A percentile compares a stretch with the other conserved stretches of the same genome.
phyloP scores from a whole-genome alignment of 345 rosid species.

The Gossypium bickii region DNA sequence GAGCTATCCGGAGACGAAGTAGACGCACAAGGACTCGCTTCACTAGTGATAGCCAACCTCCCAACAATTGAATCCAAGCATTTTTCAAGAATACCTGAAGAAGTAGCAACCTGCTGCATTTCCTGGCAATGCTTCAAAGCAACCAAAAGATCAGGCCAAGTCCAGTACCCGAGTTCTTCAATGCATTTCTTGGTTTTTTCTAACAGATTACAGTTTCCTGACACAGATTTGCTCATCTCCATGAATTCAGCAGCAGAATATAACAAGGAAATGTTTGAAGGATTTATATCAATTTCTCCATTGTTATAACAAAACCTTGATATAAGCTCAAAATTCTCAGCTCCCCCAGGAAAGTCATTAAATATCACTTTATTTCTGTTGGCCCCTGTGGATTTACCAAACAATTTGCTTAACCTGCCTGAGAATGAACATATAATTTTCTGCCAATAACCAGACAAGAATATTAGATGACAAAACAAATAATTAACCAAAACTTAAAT shows the following conservation, averaged over 20 bases:
- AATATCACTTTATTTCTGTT: constrained; percentile 61
- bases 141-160: constrained; percentile 74
- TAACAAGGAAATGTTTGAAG: constrained; percentile 49
- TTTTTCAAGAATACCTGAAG: constrained; percentile 35
- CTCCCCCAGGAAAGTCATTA: constrained; percentile 84
- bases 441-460: constrained; percentile 39
- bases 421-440: constrained; percentile 56
- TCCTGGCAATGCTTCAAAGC: constrained; percentile 65
- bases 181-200: constrained; percentile 62
- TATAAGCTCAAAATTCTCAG: constrained; percentile 66
- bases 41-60: constrained; percentile 48
- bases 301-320: constrained; percentile 77
- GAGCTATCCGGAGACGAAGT: constrained; percentile 78
- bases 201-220: constrained; percentile 37
- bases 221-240: constrained; percentile 50
- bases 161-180: constrained; percentile 60
- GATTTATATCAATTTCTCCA: constrained; percentile 44
- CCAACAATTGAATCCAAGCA: constrained; percentile 57
- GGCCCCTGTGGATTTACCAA: constrained; percentile 48
- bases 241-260: constrained; percentile 70
- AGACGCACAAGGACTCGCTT: constrained; percentile 71
- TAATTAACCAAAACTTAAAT: neutral
- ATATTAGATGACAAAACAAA: constrained; percentile 7
- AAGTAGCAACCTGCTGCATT: constrained; percentile 29
- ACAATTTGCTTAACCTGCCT: constrained; percentile 54